A percentile compares a stretch with the other conserved stretches of the same genome.
Evolutionary conservation across 257 asterid genomes (phyloP).

Genomic region (Solanum pimpinellifolium): DNA sequence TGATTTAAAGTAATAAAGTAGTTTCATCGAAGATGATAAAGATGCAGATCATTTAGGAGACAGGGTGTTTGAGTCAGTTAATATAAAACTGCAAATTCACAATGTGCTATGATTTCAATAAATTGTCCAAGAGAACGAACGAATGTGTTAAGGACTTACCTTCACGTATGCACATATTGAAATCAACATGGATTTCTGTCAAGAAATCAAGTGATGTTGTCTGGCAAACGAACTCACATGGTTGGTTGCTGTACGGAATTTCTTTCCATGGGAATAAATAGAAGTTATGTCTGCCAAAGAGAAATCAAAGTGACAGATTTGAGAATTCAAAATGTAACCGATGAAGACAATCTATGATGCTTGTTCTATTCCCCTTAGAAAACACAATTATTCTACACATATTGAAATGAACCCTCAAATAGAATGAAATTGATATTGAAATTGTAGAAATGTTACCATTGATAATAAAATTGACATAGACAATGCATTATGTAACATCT

Average conservation of each 20-base stretch:
- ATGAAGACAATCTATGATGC: not conserved
- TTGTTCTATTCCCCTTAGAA: not conserved
- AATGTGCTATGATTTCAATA: not conserved
- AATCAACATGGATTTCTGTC: conserved; percentile 76
- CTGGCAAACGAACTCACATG: conserved; percentile 73
- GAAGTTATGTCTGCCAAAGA: conserved; percentile 64
- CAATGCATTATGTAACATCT: not conserved
- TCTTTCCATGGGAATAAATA: conserved; percentile 70
- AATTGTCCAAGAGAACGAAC: not conserved
- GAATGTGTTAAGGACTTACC: conserved; percentile 26
- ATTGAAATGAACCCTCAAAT: not conserved
- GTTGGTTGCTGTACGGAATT: conserved; percentile 26
- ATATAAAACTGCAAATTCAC: not conserved
- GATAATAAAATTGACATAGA: not conserved
- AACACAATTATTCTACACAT: not conserved
- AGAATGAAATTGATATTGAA: not conserved
- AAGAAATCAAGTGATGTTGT: conserved; percentile 77
- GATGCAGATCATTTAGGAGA: too few relatives aligned
- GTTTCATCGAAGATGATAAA: too few relatives aligned
- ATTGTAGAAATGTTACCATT: conserved; percentile 20
- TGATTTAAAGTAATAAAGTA: too few relatives aligned
- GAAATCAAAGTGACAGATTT: not conserved
- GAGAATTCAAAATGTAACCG: not conserved
- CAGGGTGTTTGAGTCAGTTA: too few relatives aligned
- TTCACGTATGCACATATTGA: conserved; percentile 64